Evolutionary conservation across 2,329 filamentous ascomycete species (phyloP).

Genomic region (Ascochyta pisi): DNA sequence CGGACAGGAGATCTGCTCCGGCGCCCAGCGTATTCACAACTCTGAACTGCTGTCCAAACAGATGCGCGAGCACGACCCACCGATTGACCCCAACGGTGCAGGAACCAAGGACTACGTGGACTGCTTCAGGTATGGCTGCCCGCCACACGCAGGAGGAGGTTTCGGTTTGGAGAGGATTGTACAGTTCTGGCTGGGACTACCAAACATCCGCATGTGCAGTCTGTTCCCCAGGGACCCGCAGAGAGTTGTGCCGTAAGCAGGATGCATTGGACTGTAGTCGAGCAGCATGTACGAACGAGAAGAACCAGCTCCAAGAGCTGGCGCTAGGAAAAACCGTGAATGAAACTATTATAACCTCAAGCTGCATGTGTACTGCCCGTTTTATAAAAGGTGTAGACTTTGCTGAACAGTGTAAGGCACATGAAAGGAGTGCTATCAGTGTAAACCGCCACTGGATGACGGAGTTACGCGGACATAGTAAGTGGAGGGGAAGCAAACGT

Average conservation of each 20-base stretch:
- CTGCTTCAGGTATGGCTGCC: slow-evolving; percentile 69
- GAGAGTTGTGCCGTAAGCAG: slow-evolving; percentile 55
- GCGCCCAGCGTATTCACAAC: slow-evolving; percentile 71
- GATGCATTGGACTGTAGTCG: neutral
- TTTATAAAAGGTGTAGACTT: no score
- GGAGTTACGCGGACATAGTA: slow-evolving; percentile 5
- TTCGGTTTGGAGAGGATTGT: slow-evolving; percentile 72
- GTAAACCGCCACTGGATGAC: neutral
- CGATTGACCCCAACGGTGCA: slow-evolving; percentile 63
- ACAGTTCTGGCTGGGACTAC: slow-evolving; percentile 70
- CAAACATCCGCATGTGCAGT: slow-evolving; percentile 67
- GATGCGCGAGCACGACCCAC: slow-evolving; percentile 64
- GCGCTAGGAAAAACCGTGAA: slow-evolving; percentile 1
- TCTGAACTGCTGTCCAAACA: slow-evolving; percentile 63
- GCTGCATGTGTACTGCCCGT: no score
- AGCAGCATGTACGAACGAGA: neutral
- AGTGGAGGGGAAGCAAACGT: slow-evolving; percentile 6
- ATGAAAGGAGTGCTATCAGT: neutral
- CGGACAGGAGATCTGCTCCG: slow-evolving; percentile 72
- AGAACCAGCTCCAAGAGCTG: neutral
- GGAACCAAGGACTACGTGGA: slow-evolving; percentile 70
- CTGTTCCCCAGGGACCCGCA: slow-evolving; percentile 70
- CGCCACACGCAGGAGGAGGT: slow-evolving; percentile 70
- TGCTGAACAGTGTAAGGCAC: neutral
- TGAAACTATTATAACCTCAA: neutral